These are phyloP conservation scores for Euryodendron excelsum DNA, from an alignment of 148 eudicot genomes.

Conservation along the genomic window DNA sequence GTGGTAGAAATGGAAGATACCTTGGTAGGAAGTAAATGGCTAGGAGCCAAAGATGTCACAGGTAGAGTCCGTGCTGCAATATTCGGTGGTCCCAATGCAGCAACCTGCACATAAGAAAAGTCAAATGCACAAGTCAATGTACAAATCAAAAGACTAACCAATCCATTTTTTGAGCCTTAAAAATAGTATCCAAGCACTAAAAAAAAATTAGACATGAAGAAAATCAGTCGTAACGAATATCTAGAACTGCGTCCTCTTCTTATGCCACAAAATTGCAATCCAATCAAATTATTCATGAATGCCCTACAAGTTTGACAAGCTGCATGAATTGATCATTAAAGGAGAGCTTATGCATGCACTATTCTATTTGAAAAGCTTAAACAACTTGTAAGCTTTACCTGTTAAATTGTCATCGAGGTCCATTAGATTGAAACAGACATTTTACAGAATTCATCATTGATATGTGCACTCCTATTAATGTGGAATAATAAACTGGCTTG, in stretches of 20 bases:
- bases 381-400: neutral
- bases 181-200: neutral
- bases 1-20: slow-evolving; percentile 92
- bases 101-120: slow-evolving; percentile 43
- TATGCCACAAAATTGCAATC: neutral
- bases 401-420: neutral
- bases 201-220: neutral
- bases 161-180: neutral
- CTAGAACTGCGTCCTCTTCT: neutral
- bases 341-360: neutral
- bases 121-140: slow-evolving; percentile 23
- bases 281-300: neutral
- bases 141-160: neutral
- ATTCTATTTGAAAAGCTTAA: neutral
- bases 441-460: too few species aligned
- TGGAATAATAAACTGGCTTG: too few species aligned
- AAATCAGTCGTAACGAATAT: neutral
- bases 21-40: slow-evolving; percentile 62
- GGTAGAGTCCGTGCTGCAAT: slow-evolving; percentile 36
- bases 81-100: too few species aligned
- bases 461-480: too few species aligned
- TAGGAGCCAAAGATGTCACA: slow-evolving; percentile 36
- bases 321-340: neutral
- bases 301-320: neutral
- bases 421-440: too few species aligned